These are phyloP conservation scores for Euphrasia confusa DNA, from an alignment of 257 asterid species.

Conservation along the genomic window DNA sequence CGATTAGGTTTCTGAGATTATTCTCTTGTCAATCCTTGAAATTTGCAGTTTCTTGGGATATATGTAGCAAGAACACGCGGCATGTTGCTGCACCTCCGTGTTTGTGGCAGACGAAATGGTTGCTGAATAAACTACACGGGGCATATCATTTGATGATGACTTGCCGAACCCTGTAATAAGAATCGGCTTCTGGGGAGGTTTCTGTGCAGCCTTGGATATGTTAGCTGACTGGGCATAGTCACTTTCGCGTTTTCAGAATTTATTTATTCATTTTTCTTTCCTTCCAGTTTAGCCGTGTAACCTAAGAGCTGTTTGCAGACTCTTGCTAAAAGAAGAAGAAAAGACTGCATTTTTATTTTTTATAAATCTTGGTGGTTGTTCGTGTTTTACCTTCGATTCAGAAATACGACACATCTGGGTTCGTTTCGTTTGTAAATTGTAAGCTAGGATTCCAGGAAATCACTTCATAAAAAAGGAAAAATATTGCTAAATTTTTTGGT, in stretches of 20 bases:
- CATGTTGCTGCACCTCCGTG: slow-evolving; percentile 59
- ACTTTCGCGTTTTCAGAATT: slow-evolving; percentile 13
- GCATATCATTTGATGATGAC: slow-evolving; percentile 30
- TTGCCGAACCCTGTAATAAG: slow-evolving; percentile 62
- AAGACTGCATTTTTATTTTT: not conserved
- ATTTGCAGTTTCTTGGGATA: slow-evolving; percentile 24
- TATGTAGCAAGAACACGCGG: slow-evolving; percentile 64
- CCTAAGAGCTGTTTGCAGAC: not conserved
- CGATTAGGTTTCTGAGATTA: no score
- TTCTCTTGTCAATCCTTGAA: no score
- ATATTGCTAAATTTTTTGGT: not conserved
- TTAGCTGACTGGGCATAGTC: slow-evolving; percentile 40
- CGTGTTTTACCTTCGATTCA: not conserved
- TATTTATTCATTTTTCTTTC: not conserved
- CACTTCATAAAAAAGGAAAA: not conserved
- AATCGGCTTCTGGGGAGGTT: slow-evolving; percentile 45
- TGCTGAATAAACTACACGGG: slow-evolving; percentile 42
- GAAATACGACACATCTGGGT: not conserved
- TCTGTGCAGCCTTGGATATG: slow-evolving; percentile 59
- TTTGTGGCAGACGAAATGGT: slow-evolving; percentile 51
- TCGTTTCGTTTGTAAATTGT: no score
- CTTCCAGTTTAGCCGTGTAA: not conserved
- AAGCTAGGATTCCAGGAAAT: not conserved
- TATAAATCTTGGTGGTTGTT: no score
- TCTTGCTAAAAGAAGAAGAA: not conserved